These are phyloP conservation scores for Sugiyamaella neomexicana DNA, from an alignment of 1,139 yeast genomes.

Conservation along the genomic window DNA sequence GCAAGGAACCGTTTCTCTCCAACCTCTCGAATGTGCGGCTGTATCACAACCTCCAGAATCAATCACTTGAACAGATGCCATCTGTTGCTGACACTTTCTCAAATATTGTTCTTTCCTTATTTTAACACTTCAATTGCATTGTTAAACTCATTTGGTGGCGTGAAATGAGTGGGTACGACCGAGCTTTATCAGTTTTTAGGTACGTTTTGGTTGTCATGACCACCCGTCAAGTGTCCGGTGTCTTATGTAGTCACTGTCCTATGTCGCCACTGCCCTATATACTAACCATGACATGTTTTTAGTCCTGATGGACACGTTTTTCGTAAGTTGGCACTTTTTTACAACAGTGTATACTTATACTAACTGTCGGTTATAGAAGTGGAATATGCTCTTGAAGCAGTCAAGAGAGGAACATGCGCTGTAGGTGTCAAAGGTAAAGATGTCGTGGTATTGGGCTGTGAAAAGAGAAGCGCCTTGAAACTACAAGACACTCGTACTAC, in stretches of 20 bases:
- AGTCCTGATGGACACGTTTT: constrained; percentile 99
- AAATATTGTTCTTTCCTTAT: background rate
- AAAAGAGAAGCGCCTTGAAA: constrained; percentile 90
- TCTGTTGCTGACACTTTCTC: background rate
- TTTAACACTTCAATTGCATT: constrained; percentile 4
- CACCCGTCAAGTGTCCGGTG: background rate
- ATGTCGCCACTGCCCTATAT: constrained; percentile 1
- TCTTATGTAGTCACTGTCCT: constrained; percentile 28
- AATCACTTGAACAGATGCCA: background rate
- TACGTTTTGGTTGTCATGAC: constrained; percentile 45
- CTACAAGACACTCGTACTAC: constrained; percentile 96
- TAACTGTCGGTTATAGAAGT: constrained; percentile 54
- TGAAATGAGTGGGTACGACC: constrained; percentile 96
- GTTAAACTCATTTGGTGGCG: background rate
- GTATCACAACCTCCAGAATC: background rate
- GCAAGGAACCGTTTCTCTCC: background rate
- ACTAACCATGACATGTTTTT: constrained; percentile 28
- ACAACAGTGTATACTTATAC: too few species aligned
- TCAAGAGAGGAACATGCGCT: constrained; percentile 96
- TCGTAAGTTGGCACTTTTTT: constrained; percentile 52
- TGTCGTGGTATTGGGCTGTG: constrained; percentile 92
- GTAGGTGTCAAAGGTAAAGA: constrained; percentile 93
- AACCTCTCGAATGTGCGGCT: background rate
- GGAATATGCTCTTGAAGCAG: constrained; percentile 97
- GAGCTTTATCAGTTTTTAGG: constrained; percentile 97